phyloP scores from a whole-genome alignment of 805 yeast genomes.

The Barnettozyma populi region DNA sequence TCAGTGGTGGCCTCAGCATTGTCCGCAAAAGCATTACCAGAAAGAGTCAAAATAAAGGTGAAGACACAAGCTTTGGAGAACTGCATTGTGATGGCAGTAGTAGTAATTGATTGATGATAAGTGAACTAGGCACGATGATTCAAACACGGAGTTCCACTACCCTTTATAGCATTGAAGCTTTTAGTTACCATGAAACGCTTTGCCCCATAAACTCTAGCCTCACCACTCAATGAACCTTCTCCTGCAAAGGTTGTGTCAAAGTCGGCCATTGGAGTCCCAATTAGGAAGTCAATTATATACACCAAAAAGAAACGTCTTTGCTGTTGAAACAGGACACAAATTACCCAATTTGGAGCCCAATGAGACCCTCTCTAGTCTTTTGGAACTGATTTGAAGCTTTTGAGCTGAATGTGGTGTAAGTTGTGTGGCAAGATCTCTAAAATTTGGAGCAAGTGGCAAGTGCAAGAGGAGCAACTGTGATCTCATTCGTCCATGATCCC shows the following conservation, averaged over 20 bases:
- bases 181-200: background rate
- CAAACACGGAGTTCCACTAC: background rate
- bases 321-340: background rate
- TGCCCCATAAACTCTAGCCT: background rate
- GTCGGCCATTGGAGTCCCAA: background rate
- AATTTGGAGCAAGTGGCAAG: too few species aligned
- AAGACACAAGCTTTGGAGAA: slow-evolving; percentile 11
- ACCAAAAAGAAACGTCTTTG: background rate
- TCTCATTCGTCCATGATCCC: too few species aligned
- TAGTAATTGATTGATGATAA: background rate
- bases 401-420: too few species aligned
- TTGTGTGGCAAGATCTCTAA: too few species aligned
- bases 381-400: background rate
- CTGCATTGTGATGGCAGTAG: slow-evolving; percentile 7
- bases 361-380: background rate
- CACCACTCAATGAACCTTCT: background rate
- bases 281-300: background rate
- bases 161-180: background rate
- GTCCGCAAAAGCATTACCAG: slow-evolving; percentile 10
- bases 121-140: background rate
- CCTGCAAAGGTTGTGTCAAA: background rate
- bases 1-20: slow-evolving; percentile 5
- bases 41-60: slow-evolving; percentile 9
- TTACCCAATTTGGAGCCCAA: background rate
- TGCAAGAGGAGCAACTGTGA: too few species aligned